Conservation (phyloP, 805 yeast species). For the Saturnispora zaruensis region DNA sequence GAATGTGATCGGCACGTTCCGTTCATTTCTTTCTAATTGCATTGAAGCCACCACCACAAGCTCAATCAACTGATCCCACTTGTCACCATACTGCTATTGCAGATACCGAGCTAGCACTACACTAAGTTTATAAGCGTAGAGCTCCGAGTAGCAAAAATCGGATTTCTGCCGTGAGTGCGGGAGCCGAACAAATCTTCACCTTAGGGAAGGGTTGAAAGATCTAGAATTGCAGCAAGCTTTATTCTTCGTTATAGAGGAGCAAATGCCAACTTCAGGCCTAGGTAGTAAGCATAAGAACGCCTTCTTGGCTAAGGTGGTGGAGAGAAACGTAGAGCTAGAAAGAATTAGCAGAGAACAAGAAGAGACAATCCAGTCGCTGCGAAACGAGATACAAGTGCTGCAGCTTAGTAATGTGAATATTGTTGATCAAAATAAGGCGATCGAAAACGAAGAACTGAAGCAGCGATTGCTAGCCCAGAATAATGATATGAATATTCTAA, state of each 20-base stretch:
- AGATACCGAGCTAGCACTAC: background rate
- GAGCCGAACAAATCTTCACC: background rate
- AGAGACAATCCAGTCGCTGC: background rate
- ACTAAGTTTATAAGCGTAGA: background rate
- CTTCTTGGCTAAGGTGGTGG: background rate
- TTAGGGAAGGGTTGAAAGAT: background rate
- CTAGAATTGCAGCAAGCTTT: background rate
- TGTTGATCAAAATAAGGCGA: background rate
- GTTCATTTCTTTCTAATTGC: too few species aligned
- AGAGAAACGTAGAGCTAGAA: background rate
- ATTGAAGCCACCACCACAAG: too few species aligned
- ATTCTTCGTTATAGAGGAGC: background rate
- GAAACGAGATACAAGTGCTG: background rate
- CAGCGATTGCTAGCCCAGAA: background rate
- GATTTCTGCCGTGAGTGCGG: background rate
- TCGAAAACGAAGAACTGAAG: background rate
- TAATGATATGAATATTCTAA: background rate
- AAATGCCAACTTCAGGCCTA: background rate
- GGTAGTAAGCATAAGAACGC: background rate
- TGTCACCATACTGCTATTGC: background rate
- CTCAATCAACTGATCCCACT: too few species aligned
- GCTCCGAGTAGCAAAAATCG: background rate
- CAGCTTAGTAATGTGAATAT: background rate
- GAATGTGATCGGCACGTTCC: too few species aligned
- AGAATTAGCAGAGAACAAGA: background rate